phyloP scores from a whole-genome alignment of 2,329 filamentous ascomycete genomes.

The Aspergillus hortae region DNA sequence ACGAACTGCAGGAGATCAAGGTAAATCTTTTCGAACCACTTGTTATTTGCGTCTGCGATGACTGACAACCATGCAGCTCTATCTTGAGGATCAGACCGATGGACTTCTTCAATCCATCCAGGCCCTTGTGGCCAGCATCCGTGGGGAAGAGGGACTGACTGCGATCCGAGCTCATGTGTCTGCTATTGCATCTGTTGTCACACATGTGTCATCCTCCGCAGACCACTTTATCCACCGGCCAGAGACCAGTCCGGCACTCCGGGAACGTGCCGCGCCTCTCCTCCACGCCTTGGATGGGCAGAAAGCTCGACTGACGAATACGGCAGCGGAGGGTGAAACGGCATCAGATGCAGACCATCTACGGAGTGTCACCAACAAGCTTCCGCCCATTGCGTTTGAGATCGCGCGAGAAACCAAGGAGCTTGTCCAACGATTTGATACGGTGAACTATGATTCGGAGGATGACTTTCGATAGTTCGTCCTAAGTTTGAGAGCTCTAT shows the following conservation, averaged over 20 bases:
- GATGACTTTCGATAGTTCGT: constrained; percentile 37
- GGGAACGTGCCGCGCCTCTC: constrained; percentile 42
- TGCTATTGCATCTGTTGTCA: constrained; percentile 67
- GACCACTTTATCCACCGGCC: constrained; percentile 52
- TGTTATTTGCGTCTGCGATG: constrained; percentile 5
- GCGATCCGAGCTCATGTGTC: constrained; percentile 67
- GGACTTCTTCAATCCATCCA: constrained; percentile 76
- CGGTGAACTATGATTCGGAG: constrained; percentile 33
- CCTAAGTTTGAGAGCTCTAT: not conserved
- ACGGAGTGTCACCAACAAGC: constrained; percentile 61
- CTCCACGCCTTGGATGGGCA: constrained; percentile 55
- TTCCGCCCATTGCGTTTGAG: constrained; percentile 83
- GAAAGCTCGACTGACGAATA: constrained; percentile 62
- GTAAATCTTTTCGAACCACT: constrained; percentile 20
- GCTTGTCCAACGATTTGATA: constrained; percentile 52
- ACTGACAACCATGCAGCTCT: constrained; percentile 51
- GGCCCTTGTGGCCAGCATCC: constrained; percentile 70
- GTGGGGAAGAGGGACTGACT: constrained; percentile 59
- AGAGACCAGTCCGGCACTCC: constrained; percentile 46
- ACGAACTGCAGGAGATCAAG: constrained; percentile 59
- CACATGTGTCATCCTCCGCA: constrained; percentile 65
- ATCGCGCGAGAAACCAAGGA: constrained; percentile 80
- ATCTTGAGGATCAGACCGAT: constrained; percentile 79
- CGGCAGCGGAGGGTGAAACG: constrained; percentile 59
- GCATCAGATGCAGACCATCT: constrained; percentile 52